Percentiles rank a stretch among this genome's conserved stretches.
phyloP scores from a whole-genome alignment of 768 basidiomycete genomes.

The Coprinellus micaceus region DNA sequence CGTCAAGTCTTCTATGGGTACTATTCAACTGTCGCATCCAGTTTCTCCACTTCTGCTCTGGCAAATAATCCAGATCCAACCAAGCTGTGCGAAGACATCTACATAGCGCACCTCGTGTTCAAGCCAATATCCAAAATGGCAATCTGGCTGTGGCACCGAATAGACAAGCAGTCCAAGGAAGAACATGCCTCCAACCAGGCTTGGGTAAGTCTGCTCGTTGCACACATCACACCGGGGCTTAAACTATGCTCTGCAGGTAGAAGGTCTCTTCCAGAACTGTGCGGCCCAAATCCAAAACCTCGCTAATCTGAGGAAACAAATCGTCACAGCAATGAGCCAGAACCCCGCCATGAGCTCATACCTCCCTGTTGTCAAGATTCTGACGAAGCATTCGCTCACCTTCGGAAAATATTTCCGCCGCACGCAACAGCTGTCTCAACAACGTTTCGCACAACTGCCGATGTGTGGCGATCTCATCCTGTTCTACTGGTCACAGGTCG shows the following conservation, averaged over 20 bases:
- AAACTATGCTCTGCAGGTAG: constrained; percentile 40
- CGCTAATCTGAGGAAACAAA: constrained; percentile 51
- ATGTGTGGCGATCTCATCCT: constrained; percentile 63
- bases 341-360: constrained; percentile 33
- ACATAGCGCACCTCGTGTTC: constrained; percentile 64
- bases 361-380: constrained; percentile 45
- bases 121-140: constrained; percentile 72
- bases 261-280: constrained; percentile 58
- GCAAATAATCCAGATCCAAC: constrained; percentile 42
- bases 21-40: constrained; percentile 53
- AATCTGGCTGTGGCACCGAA: constrained; percentile 65
- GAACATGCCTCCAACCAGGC: constrained; percentile 41
- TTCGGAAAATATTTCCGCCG: constrained; percentile 83
- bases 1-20: constrained; percentile 55
- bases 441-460: constrained; percentile 62
- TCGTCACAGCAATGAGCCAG: constrained; percentile 43
- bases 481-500: constrained; percentile 80
- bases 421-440: constrained; percentile 56
- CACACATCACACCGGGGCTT: constrained; percentile 3
- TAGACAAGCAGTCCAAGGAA: constrained; percentile 40
- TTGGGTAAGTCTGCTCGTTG: constrained; percentile 43
- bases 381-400: constrained; percentile 65
- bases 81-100: constrained; percentile 37
- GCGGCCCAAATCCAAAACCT: constrained; percentile 52
- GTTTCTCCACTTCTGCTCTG: constrained; percentile 33